phyloP scores from a whole-genome alignment of 1,284 basidiomycete genomes.

The Apiotrichum siamense region DNA sequence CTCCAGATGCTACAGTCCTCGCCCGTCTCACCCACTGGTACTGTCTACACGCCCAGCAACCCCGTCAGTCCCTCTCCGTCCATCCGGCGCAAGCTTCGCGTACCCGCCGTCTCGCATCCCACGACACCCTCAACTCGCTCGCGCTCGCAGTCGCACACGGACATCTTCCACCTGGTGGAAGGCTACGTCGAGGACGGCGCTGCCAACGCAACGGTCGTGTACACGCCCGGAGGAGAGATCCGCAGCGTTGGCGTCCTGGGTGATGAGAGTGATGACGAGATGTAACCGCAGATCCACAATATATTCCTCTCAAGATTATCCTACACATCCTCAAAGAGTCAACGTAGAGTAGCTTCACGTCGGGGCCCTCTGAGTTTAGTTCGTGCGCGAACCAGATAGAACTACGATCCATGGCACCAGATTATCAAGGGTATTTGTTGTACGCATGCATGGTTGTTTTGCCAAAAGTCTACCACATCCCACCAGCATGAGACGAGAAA shows the following conservation, averaged over 20 bases:
- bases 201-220: conserved; percentile 45
- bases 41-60: conserved; percentile 9
- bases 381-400: too few species aligned
- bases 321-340: too few species aligned
- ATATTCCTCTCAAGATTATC: too few species aligned
- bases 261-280: conserved; percentile 22
- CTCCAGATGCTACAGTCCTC: conserved; percentile 8
- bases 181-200: conserved; percentile 43
- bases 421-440: background rate
- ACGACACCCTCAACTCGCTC: conserved; percentile 32
- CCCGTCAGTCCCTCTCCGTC: conserved; percentile 32
- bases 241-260: conserved; percentile 37
- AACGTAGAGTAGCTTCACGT: too few species aligned
- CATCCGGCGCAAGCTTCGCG: conserved; percentile 25
- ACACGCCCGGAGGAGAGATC: conserved; percentile 38
- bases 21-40: conserved; percentile 21
- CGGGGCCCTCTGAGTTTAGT: too few species aligned
- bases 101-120: conserved; percentile 23
- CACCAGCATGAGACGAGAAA: background rate
- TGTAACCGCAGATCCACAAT: background rate
- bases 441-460: conserved; percentile 1
- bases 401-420: too few species aligned
- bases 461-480: background rate
- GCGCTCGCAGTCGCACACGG: conserved; percentile 39
- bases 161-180: conserved; percentile 42